Conservation (phyloP, 768 basidiomycete species). For the Wakefieldia striispora region DNA sequence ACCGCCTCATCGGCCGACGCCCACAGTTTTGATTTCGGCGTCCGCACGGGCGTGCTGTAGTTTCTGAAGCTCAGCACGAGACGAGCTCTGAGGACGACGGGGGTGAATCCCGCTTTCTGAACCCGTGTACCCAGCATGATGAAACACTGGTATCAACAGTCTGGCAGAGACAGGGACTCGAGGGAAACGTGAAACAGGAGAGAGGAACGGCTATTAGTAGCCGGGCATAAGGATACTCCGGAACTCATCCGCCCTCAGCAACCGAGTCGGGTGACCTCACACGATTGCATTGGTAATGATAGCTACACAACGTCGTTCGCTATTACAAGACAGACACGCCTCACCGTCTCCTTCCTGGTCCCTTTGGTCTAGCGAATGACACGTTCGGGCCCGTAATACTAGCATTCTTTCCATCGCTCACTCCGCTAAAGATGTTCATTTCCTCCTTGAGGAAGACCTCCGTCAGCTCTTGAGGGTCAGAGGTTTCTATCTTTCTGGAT, state of each 20-base stretch:
- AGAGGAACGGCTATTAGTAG: neutral
- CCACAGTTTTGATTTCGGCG: constrained; percentile 69
- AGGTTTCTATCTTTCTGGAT: constrained; percentile 76
- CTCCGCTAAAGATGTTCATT: constrained; percentile 39
- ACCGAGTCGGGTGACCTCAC: neutral
- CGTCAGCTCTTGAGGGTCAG: constrained; percentile 71
- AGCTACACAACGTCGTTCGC: no score
- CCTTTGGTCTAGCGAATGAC: constrained; percentile 68
- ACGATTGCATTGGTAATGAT: no score
- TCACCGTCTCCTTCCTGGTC: constrained; percentile 57
- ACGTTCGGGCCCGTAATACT: constrained; percentile 29
- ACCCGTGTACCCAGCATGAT: constrained; percentile 22
- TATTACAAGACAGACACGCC: no score
- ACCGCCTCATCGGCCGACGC: constrained; percentile 79
- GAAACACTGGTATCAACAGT: constrained; percentile 1
- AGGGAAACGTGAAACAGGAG: neutral
- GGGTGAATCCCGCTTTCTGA: constrained; percentile 12
- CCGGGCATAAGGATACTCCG: constrained; percentile 5
- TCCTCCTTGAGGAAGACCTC: constrained; percentile 60
- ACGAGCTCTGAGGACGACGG: constrained; percentile 19
- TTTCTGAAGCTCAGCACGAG: constrained; percentile 14
- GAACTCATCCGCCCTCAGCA: constrained; percentile 23
- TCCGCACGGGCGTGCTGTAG: constrained; percentile 26
- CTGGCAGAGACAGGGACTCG: neutral
- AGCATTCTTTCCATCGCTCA: constrained; percentile 3